These are phyloP conservation scores for Colletotrichum sp. DNA, from an alignment of 2,329 filamentous ascomycete species.

Conservation along the genomic window DNA sequence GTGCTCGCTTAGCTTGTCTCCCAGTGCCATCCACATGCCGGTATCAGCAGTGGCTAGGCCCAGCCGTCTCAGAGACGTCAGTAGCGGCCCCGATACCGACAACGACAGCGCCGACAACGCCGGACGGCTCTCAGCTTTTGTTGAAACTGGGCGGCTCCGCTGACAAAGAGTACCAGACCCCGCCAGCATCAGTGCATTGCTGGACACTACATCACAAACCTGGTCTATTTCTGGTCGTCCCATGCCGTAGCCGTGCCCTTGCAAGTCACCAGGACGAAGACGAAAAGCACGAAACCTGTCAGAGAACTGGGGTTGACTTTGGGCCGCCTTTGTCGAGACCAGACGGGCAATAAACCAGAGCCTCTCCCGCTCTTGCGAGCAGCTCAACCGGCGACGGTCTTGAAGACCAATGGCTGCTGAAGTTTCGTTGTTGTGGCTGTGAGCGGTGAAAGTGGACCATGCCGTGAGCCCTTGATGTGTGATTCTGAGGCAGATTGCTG, in stretches of 20 bases:
- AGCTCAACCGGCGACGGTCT: not conserved
- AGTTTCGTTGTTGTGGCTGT: not conserved
- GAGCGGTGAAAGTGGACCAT: not conserved
- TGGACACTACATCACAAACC: not conserved
- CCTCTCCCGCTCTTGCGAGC: not conserved
- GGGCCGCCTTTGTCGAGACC: slow-evolving; percentile 43
- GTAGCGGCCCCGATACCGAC: not conserved
- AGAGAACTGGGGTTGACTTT: slow-evolving; percentile 75
- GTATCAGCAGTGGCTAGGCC: not conserved
- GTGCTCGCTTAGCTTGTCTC: not conserved
- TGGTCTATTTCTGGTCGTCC: slow-evolving; percentile 7
- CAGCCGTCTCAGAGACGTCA: not conserved
- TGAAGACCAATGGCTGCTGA: not conserved
- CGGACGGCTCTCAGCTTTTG: not conserved
- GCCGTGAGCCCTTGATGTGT: not conserved
- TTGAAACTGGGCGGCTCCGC: not conserved
- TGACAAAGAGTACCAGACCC: not conserved
- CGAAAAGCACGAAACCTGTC: slow-evolving; percentile 59
- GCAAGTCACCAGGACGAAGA: not conserved
- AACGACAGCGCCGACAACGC: not conserved
- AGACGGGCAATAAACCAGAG: not conserved
- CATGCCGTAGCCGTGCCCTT: not conserved
- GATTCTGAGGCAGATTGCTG: not conserved
- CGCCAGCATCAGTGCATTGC: not conserved
- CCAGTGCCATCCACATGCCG: not conserved